phyloP scores from a whole-genome alignment of 805 yeast species.

The Ogataea sp. region DNA sequence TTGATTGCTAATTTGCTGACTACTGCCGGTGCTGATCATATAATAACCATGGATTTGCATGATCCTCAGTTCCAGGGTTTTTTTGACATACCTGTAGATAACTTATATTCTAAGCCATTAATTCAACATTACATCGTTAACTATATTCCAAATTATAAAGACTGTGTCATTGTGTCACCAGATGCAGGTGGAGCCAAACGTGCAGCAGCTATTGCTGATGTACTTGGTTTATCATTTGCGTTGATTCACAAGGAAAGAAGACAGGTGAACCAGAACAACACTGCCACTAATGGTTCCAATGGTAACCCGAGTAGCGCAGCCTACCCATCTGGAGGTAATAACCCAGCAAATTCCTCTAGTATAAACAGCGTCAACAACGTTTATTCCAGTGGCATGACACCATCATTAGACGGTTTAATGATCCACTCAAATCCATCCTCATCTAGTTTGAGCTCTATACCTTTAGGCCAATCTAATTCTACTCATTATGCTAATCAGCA shows the following conservation, averaged over 20 bases:
- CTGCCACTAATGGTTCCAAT: conserved; percentile 7
- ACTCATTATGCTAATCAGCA: neutral
- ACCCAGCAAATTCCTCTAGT: conserved; percentile 6
- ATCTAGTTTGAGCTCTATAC: conserved; percentile 8
- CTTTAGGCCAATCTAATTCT: conserved; percentile 8
- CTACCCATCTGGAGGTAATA: too few species aligned
- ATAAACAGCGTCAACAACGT: conserved; percentile 1
- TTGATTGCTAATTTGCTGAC: conserved; percentile 80
- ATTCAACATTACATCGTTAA: conserved; percentile 77
- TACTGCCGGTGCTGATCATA: conserved; percentile 93
- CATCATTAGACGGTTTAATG: conserved; percentile 3
- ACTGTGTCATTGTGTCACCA: conserved; percentile 91
- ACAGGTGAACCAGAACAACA: conserved; percentile 18
- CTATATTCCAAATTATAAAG: conserved; percentile 67
- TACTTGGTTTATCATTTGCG: conserved; percentile 82
- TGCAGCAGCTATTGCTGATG: conserved; percentile 91
- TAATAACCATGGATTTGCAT: conserved; percentile 95
- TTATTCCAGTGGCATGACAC: neutral
- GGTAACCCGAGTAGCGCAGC: conserved; percentile 6
- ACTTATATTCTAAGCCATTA: conserved; percentile 81
- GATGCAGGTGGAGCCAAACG: conserved; percentile 99
- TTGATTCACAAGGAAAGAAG: conserved; percentile 91
- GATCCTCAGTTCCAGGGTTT: conserved; percentile 98
- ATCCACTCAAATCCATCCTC: conserved; percentile 10
- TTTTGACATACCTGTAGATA: conserved; percentile 94